Conservation (phyloP, 805 yeast species). For the Vanderwaltozyma verrucispora region DNA sequence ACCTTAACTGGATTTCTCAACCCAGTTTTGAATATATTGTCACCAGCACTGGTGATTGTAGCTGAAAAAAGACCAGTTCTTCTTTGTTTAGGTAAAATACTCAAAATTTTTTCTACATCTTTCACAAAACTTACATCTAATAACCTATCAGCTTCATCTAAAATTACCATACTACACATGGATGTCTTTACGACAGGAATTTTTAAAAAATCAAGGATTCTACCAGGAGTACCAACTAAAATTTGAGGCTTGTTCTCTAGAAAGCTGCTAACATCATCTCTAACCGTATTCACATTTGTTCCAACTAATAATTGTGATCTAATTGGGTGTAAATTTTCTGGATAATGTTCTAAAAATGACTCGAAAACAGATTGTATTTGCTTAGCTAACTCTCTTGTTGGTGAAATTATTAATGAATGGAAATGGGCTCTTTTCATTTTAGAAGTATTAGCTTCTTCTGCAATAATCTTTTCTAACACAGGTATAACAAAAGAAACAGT, state of each 20-base stretch:
- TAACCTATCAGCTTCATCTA: constrained; percentile 91
- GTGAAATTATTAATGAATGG: constrained; percentile 59
- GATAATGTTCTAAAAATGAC: constrained; percentile 45
- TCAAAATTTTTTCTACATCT: constrained; percentile 58
- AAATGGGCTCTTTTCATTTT: constrained; percentile 50
- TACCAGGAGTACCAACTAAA: constrained; percentile 86
- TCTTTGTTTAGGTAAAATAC: constrained; percentile 75
- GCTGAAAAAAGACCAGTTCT: constrained; percentile 93
- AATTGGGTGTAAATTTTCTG: constrained; percentile 35
- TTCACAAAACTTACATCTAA: constrained; percentile 66
- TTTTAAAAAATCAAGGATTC: constrained; percentile 63
- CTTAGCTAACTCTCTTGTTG: constrained; percentile 55
- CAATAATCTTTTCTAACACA: constrained; percentile 51
- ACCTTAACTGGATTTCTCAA: constrained; percentile 88
- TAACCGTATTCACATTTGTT: constrained; percentile 42
- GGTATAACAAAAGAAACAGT: constrained; percentile 88
- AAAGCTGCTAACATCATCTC: constrained; percentile 63
- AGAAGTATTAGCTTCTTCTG: constrained; percentile 24
- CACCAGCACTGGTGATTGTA: constrained; percentile 75
- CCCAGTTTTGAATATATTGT: constrained; percentile 73
- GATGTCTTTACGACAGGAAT: constrained; percentile 46
- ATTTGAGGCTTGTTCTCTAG: constrained; percentile 53
- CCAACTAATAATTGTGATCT: constrained; percentile 50
- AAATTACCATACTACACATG: constrained; percentile 59
- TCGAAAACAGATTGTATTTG: constrained; percentile 64